Evolutionary conservation across 2,329 filamentous ascomycete genomes (phyloP).

Genomic region (Xylariaceae sp.): DNA sequence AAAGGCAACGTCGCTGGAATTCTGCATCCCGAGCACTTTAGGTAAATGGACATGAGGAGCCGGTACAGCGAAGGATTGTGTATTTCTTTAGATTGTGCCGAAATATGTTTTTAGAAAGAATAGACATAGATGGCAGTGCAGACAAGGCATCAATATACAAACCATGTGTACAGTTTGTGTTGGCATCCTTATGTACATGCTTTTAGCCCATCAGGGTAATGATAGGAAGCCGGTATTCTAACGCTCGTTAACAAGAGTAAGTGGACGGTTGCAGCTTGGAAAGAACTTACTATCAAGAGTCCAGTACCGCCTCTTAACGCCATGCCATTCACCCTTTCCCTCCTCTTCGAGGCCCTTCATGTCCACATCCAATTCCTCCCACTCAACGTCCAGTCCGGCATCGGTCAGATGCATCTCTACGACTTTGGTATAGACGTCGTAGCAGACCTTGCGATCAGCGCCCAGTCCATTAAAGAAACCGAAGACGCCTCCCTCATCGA

Average conservation of each 20-base stretch:
- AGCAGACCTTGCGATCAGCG: conserved; percentile 89
- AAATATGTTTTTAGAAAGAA: conserved; percentile 28
- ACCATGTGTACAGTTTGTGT: conserved; percentile 10
- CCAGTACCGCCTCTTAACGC: conserved; percentile 89
- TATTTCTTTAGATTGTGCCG: conserved; percentile 16
- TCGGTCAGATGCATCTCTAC: conserved; percentile 90
- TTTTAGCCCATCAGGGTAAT: conserved; percentile 73
- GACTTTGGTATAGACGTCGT: conserved; percentile 94
- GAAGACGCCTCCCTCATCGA: conserved; percentile 76
- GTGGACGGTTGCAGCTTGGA: neutral
- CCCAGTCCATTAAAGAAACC: conserved; percentile 92
- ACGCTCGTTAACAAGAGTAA: conserved; percentile 36
- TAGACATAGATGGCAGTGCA: conserved; percentile 24
- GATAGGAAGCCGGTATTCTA: conserved; percentile 73
- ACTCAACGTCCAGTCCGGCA: conserved; percentile 87
- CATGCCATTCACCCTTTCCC: conserved; percentile 81
- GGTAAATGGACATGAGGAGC: conserved; percentile 37
- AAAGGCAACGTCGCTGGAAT: conserved; percentile 69
- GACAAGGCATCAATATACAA: conserved; percentile 14
- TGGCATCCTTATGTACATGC: neutral
- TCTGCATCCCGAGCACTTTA: conserved; percentile 68
- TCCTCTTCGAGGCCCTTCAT: conserved; percentile 67
- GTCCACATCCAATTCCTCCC: conserved; percentile 78
- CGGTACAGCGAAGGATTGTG: conserved; percentile 15
- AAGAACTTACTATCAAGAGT: conserved; percentile 69